Conservation (phyloP, 345 rosid species). For the Acer yangbiense region DNA sequence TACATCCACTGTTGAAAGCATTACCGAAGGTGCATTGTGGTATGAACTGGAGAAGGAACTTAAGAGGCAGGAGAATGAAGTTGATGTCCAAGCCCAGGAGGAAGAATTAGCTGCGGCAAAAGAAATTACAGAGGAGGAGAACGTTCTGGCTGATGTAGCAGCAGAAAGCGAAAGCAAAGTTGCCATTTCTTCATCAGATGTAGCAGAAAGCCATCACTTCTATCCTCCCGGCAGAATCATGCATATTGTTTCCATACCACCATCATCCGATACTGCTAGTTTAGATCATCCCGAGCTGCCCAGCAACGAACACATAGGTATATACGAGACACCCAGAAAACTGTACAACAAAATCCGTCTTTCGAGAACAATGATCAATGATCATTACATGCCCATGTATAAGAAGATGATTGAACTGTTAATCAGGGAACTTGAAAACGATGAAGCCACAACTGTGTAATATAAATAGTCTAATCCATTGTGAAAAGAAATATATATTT, state of each 20-base stretch:
- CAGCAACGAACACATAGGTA: slow-evolving; percentile 42
- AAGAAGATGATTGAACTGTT: slow-evolving; percentile 87
- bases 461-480: slow-evolving; percentile 14
- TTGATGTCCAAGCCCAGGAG: slow-evolving; percentile 52
- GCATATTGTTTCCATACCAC: slow-evolving; percentile 65
- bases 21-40: slow-evolving; percentile 82
- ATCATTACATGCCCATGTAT: slow-evolving; percentile 97
- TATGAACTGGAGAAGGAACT: slow-evolving; percentile 85
- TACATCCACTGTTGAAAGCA: slow-evolving; percentile 48
- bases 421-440: slow-evolving; percentile 57
- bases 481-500: background rate
- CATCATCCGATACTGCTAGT: slow-evolving; percentile 19
- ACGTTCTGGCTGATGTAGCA: slow-evolving; percentile 39
- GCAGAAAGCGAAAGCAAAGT: slow-evolving; percentile 45
- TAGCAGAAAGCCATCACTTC: slow-evolving; percentile 66
- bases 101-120: slow-evolving; percentile 82
- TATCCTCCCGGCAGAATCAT: slow-evolving; percentile 88
- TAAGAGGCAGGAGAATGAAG: slow-evolving; percentile 59
- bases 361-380: slow-evolving; percentile 88
- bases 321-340: slow-evolving; percentile 85
- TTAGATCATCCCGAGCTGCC: slow-evolving; percentile 21
- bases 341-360: slow-evolving; percentile 88
- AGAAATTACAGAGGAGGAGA: slow-evolving; percentile 80
- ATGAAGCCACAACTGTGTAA: slow-evolving; percentile 30
- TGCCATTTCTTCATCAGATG: slow-evolving; percentile 40